phyloP scores from a whole-genome alignment of 2,329 filamentous ascomycete species.

The Fusarium subtropicale region DNA sequence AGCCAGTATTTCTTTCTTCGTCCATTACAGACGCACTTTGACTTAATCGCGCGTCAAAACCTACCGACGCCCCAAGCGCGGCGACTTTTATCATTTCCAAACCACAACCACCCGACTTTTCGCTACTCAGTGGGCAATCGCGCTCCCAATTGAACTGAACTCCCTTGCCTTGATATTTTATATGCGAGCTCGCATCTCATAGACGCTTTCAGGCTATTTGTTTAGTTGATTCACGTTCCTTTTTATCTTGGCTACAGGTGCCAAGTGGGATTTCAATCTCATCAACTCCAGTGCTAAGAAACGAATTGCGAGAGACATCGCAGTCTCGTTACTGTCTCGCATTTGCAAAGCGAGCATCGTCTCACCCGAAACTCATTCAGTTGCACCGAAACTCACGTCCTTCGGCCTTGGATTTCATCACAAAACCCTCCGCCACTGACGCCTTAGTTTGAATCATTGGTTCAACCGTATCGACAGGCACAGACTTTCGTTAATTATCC shows the following conservation, averaged over 20 bases:
- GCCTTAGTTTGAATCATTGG: constrained; percentile 10
- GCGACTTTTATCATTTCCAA: constrained; percentile 39
- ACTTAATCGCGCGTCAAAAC: constrained; percentile 51
- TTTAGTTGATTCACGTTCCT: constrained; percentile 18
- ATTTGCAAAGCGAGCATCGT: constrained; percentile 28
- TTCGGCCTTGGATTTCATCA: constrained; percentile 15
- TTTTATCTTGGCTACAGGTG: constrained; percentile 10
- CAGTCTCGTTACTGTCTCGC: constrained; percentile 44
- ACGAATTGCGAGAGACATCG: constrained; percentile 26
- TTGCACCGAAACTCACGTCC: constrained; percentile 10
- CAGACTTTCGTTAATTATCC: constrained; percentile 12
- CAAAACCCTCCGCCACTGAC: constrained; percentile 12
- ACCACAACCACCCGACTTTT: constrained; percentile 29
- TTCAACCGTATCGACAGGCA: constrained; percentile 14
- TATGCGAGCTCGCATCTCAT: constrained; percentile 17
- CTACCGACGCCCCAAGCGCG: constrained; percentile 49
- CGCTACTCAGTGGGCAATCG: constrained; percentile 8
- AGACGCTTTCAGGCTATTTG: constrained; percentile 27
- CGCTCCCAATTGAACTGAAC: neutral
- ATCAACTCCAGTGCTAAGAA: neutral
- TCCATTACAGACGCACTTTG: constrained; percentile 46
- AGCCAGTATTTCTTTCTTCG: constrained; percentile 40
- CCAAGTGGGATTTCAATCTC: constrained; percentile 17
- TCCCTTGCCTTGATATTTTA: constrained; percentile 14
- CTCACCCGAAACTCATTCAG: constrained; percentile 8